Evolutionary conservation across 2,329 filamentous ascomycete species (phyloP), one percentile per base, ranked within the genome.

Genomic region (Calonectria crousiana): DNA sequence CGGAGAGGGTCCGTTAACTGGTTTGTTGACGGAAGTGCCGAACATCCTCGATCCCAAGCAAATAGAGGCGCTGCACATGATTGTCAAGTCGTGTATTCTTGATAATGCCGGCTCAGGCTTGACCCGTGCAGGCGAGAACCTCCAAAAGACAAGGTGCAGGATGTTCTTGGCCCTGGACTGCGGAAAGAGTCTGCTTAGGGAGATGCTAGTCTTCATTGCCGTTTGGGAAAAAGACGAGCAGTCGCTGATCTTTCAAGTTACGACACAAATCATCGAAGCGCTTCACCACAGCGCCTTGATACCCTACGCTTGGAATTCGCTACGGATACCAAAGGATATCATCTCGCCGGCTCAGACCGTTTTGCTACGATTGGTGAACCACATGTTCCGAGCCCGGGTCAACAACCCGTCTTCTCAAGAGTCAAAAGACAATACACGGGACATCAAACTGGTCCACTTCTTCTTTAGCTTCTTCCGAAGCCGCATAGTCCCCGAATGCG

Each of bases 51-150:
- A 97, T 53, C 96, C 96, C 0, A 96, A 95, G 71, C 96, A 98
- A 84, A 98, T 98, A 69, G 96, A 98, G 84, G 96, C 97, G 8
- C 87, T 98, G 68, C 96, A 98, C 70, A 98, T 98, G 96, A 97
- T 98, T 74, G 93, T 98, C 80, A 98, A 98, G 87, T 96, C 95
- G 18, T 97, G 96, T 75, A 97, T 98, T 68, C 92, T 98, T 28
- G 95, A 97, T 80, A 92, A 92, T n/a, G 89, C 91, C 73, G 94
- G 94, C 74, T 93, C 94, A 76, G 92, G 92, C 0, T 86, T 92
- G 10, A 94, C 93, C 56, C 84, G 88, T 13, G 90, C 90, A 16
- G 93, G 93, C 23, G 94, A 95, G 82, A 98, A 96, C 81, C 92
- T 98, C 85, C 95, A 98, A 84, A 95, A 95, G 75, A 95, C 96